Evolutionary conservation across 768 basidiomycete genomes (phyloP).

Genomic region (Suillus clintonianus): DNA sequence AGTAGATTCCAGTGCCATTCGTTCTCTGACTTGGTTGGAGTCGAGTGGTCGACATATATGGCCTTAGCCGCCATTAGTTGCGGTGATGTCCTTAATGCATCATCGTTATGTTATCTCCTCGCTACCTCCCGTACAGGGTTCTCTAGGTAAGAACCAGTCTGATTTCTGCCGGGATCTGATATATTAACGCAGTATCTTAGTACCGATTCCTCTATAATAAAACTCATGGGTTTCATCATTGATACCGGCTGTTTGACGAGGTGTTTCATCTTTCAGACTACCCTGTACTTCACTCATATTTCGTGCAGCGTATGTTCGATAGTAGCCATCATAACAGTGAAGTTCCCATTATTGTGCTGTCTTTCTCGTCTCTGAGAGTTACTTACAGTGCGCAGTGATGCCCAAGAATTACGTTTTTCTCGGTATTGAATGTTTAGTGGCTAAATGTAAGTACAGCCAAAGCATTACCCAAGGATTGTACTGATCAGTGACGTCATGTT

Average conservation of each 20-base stretch:
- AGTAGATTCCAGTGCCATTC: too few species aligned
- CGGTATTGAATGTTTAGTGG: not conserved
- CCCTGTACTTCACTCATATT: not conserved
- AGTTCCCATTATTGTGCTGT: not conserved
- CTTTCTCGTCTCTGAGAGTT: not conserved
- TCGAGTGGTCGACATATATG: too few species aligned
- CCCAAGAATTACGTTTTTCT: not conserved
- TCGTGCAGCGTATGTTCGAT: not conserved
- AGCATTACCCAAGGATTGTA: not conserved
- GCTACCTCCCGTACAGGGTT: too few species aligned
- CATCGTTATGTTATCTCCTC: too few species aligned
- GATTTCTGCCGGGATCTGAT: not conserved
- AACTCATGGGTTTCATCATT: not conserved
- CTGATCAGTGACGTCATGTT: not conserved
- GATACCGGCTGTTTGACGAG: not conserved
- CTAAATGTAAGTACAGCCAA: not conserved
- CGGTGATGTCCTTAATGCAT: too few species aligned
- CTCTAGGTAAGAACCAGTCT: conserved; percentile 26
- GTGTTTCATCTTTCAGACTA: not conserved
- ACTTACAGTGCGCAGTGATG: not conserved
- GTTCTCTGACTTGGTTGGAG: too few species aligned
- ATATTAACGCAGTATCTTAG: not conserved
- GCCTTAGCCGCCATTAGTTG: too few species aligned
- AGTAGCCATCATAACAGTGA: not conserved
- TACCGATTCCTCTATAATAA: not conserved